A percentile compares a stretch with the other conserved stretches of the same genome.
These are phyloP conservation scores for Crepidotus variabilis DNA, from an alignment of 768 basidiomycete species.

Conservation along the genomic window DNA sequence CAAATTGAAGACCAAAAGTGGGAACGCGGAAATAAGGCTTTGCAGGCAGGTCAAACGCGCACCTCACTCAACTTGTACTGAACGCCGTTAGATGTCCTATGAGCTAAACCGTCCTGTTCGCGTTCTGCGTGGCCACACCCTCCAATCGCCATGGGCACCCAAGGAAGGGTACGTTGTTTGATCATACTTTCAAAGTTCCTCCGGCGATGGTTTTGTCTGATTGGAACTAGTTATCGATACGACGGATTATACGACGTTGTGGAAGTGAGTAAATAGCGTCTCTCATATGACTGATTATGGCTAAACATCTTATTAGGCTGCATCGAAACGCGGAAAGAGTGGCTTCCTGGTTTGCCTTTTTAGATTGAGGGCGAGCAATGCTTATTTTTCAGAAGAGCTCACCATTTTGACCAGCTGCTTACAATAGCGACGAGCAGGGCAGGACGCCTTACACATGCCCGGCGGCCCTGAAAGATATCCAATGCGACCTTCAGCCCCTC, in stretches of 20 bases:
- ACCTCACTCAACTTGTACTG: neutral
- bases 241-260: conserved; percentile 13
- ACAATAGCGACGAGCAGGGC: neutral
- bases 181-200: neutral
- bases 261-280: conserved; percentile 1
- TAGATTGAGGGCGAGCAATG: conserved; percentile 4
- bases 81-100: conserved; percentile 4
- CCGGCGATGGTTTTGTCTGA: neutral
- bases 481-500: neutral
- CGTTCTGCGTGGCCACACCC: conserved; percentile 10
- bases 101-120: conserved; percentile 5
- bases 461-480: neutral
- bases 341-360: conserved; percentile 13
- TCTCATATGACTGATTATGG: neutral
- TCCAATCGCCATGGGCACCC: conserved; percentile 10
- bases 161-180: conserved; percentile 8
- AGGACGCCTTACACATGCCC: neutral
- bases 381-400: neutral
- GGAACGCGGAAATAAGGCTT: conserved; percentile 8
- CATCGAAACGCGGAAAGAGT: conserved; percentile 7
- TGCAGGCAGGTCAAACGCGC: conserved; percentile 1
- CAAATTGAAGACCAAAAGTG: conserved; percentile 13
- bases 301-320: conserved; percentile 2
- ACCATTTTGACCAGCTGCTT: neutral
- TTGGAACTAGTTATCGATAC: conserved; percentile 12